Evolutionary conservation across 2,329 filamentous ascomycete genomes (phyloP).

Genomic region (Periconia sp.): DNA sequence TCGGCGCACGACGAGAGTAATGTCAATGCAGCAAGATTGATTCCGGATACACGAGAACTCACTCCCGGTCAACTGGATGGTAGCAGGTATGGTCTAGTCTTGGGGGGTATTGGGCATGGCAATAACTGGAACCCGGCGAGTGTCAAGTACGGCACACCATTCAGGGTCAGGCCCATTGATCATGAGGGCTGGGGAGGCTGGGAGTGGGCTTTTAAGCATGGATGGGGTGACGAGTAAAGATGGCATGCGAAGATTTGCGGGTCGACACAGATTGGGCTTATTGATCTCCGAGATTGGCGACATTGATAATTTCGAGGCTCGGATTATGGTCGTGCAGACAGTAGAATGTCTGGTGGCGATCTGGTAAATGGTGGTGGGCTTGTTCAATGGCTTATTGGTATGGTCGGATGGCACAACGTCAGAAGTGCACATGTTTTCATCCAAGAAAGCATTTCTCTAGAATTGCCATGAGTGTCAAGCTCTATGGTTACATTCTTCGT

Average conservation of each 20-base stretch:
- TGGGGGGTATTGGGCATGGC: constrained; percentile 12
- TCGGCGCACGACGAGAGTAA: too few relatives aligned
- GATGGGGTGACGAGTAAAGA: constrained; percentile 12
- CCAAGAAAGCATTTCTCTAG: too few relatives aligned
- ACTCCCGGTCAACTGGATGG: constrained; percentile 1
- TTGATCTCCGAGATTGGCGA: constrained; percentile 1
- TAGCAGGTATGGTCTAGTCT: background rate
- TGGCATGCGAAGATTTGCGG: background rate
- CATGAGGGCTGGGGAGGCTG: constrained; percentile 29
- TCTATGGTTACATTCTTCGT: too few relatives aligned
- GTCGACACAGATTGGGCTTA: background rate
- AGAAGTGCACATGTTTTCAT: too few relatives aligned
- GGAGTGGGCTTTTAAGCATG: constrained; percentile 22
- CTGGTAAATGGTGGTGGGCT: too few relatives aligned
- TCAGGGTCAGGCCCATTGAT: constrained; percentile 19
- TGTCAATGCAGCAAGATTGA: too few relatives aligned
- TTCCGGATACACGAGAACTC: background rate
- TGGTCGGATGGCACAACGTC: too few relatives aligned
- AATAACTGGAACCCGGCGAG: constrained; percentile 20
- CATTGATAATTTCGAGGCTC: too few relatives aligned
- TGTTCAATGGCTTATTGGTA: too few relatives aligned
- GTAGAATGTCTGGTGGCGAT: too few relatives aligned
- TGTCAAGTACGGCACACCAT: constrained; percentile 2
- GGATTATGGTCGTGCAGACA: too few relatives aligned
- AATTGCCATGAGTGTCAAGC: too few relatives aligned